Conservation (phyloP, 2,329 filamentous ascomycete genomes). For the Colletotrichum zoysiae region DNA sequence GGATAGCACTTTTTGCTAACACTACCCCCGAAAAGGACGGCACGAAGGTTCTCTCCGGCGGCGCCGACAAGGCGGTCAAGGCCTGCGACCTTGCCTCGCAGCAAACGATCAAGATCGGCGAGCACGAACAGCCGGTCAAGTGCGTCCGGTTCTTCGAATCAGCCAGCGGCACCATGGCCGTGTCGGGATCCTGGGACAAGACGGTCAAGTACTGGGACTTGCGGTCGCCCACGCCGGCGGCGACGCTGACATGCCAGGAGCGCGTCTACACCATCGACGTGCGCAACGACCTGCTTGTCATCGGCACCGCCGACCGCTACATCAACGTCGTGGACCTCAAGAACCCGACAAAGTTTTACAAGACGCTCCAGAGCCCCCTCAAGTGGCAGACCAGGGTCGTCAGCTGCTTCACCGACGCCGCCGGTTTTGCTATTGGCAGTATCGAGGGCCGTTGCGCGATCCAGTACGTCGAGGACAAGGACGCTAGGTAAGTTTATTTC, state of each 20-base stretch:
- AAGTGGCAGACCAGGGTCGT: constrained; percentile 99
- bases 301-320: constrained; percentile 94
- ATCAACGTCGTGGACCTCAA: constrained; percentile 95
- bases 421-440: constrained; percentile 93
- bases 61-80: constrained; percentile 91
- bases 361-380: constrained; percentile 93
- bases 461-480: constrained; percentile 98
- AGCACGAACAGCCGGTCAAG: constrained; percentile 86
- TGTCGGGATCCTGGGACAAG: constrained; percentile 95
- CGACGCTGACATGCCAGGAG: constrained; percentile 76
- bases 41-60: constrained; percentile 86
- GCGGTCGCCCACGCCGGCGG: constrained; percentile 74
- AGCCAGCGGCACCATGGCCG: constrained; percentile 81
- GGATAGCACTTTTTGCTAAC: constrained; percentile 33
- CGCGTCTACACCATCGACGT: constrained; percentile 94
- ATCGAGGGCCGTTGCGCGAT: constrained; percentile 98
- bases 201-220: constrained; percentile 92
- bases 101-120: constrained; percentile 79
- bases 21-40: constrained; percentile 75
- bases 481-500: constrained; percentile 69
- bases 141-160: constrained; percentile 83
- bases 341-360: constrained; percentile 92
- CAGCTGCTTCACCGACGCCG: constrained; percentile 92
- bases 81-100: constrained; percentile 83
- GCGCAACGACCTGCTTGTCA: constrained; percentile 86